Conservation (phyloP, 495 filamentous ascomycete species). For the Penicillium parvum region DNA sequence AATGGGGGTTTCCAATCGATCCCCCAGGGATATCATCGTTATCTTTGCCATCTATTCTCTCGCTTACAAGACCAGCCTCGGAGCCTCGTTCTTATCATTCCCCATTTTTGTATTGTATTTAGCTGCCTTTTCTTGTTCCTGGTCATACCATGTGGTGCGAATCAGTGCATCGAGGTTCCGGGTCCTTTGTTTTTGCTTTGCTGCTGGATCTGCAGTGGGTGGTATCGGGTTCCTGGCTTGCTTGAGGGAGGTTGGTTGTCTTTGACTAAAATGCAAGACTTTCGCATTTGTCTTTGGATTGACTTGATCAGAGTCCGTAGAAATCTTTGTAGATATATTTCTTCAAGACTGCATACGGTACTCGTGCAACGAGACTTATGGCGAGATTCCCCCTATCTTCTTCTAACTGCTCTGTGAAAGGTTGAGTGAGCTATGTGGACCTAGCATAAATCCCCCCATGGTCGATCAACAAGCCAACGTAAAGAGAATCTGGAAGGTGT, state of each 20-base stretch:
- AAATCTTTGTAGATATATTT: too few relatives aligned
- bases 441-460: too few relatives aligned
- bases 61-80: slow-evolving; percentile 9
- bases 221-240: neutral
- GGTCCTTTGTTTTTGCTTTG: slow-evolving; percentile 1
- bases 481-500: too few relatives aligned
- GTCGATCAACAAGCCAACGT: too few relatives aligned
- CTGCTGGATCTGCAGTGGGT: neutral
- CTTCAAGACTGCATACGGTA: too few relatives aligned
- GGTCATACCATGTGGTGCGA: slow-evolving; percentile 5
- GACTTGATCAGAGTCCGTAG: too few relatives aligned
- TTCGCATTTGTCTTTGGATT: neutral
- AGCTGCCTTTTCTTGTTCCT: slow-evolving; percentile 14
- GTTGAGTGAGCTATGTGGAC: too few relatives aligned
- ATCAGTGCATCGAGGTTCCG: slow-evolving; percentile 6
- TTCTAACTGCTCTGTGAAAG: too few relatives aligned
- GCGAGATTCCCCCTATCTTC: too few relatives aligned
- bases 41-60: slow-evolving; percentile 20
- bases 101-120: slow-evolving; percentile 25
- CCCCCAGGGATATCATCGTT: slow-evolving; percentile 1
- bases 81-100: slow-evolving; percentile 6
- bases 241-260: neutral
- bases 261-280: slow-evolving; percentile 3
- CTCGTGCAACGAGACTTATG: too few relatives aligned
- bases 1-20: slow-evolving; percentile 15